phyloP scores from a whole-genome alignment of 441 rosid species.

The Euphorbia schlechtendalii region DNA sequence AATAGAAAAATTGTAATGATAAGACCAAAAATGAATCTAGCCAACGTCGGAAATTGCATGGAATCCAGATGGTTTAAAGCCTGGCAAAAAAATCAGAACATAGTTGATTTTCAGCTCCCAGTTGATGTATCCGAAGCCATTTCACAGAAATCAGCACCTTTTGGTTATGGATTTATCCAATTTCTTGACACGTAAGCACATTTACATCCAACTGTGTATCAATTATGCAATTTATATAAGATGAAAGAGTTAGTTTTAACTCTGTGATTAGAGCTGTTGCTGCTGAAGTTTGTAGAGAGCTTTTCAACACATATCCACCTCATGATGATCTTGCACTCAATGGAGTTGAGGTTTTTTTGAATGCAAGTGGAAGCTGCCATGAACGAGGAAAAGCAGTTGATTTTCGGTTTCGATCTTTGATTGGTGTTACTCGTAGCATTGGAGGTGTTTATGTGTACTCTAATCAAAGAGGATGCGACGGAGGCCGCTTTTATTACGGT shows the following conservation, averaged over 20 bases:
- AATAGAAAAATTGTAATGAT: slow-evolving; percentile 77
- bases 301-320: slow-evolving; percentile 68
- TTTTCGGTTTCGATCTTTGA: slow-evolving; percentile 64
- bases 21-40: slow-evolving; percentile 91
- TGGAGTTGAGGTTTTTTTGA: slow-evolving; percentile 93
- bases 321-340: slow-evolving; percentile 95
- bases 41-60: slow-evolving; percentile 83
- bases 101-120: slow-evolving; percentile 77
- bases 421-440: slow-evolving; percentile 69
- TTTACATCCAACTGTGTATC: too few relatives aligned
- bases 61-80: slow-evolving; percentile 90
- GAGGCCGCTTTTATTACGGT: slow-evolving; percentile 90
- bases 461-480: slow-evolving; percentile 97
- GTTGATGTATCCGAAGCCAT: slow-evolving; percentile 57
- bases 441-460: slow-evolving; percentile 97
- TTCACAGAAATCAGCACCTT: slow-evolving; percentile 67
- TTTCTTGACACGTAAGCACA: slow-evolving; percentile 71
- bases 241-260: too few relatives aligned
- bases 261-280: slow-evolving; percentile 67
- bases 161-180: slow-evolving; percentile 83
- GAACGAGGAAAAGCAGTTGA: slow-evolving; percentile 72
- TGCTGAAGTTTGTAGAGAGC: slow-evolving; percentile 92
- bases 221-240: too few relatives aligned
- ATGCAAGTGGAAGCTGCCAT: slow-evolving; percentile 97
- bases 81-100: slow-evolving; percentile 70